phyloP scores from a whole-genome alignment of 2,329 filamentous ascomycete species.

The Trichophyton rubrum region DNA sequence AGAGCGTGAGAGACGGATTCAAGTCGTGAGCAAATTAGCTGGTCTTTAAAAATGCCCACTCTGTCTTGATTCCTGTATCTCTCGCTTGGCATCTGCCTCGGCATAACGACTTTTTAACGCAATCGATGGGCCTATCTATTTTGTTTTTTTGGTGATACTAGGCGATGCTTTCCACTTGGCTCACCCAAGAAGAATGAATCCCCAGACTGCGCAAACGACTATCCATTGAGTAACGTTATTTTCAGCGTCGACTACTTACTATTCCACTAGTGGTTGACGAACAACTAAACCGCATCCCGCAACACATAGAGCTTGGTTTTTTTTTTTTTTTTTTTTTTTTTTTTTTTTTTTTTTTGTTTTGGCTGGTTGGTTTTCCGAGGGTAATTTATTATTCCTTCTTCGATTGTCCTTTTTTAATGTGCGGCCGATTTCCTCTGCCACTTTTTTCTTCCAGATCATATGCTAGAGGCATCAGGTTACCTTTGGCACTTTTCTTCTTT shows the following conservation, averaged over 20 bases:
- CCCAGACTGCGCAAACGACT: background rate
- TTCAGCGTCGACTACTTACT: background rate
- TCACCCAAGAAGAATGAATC: background rate
- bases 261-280: background rate
- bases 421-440: background rate
- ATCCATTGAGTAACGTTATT: background rate
- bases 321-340: background rate
- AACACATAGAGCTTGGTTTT: background rate
- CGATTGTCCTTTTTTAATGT: background rate
- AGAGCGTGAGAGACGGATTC: conserved; percentile 76
- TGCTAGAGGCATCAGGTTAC: background rate
- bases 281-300: background rate
- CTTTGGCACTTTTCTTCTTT: background rate
- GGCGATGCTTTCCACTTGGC: no score
- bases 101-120: conserved; percentile 2
- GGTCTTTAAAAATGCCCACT: background rate
- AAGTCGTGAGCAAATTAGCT: conserved; percentile 43
- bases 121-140: background rate
- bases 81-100: background rate
- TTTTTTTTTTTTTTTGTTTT: background rate
- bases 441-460: background rate
- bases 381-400: background rate
- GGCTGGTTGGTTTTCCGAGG: background rate
- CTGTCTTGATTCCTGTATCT: background rate
- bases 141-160: background rate